Base-by-base conservation (phyloP, 805 yeast genomes). In the Saccharomycopsis synnaedendra region DNA sequence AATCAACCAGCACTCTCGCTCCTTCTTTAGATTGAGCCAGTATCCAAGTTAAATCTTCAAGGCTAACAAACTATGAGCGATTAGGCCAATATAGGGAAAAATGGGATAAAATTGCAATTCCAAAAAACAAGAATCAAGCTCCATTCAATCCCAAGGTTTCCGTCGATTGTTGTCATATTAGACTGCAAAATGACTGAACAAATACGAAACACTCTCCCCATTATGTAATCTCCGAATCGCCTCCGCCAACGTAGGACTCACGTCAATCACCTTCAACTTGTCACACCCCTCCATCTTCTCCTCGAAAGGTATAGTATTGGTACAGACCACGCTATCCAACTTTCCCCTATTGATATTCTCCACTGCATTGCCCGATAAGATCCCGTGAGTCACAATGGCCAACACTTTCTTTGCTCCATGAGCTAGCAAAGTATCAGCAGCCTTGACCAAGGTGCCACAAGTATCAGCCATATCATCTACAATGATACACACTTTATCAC, bases 391-490 rank as follows among this genome's bases (percentile, higher is more conserved):
- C 19, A 84, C 88, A 54, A 85, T 81, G 33, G 93, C 90, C 57
- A 85, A 76, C 38, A 85, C 93, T 48, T 78, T 71, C 57, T 76
- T 69, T 42, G 90, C 93, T 34, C 74, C 74, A 57, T 83, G 79
- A 31, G 76, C 80, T 50, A 84, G 60, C 47, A 85, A 67, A 9
- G 81, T 76, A 54, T 85, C 90, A 28, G 88, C 85, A 37, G 93
- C 93, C 64, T 84, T 85, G 46, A 82, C 85, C 54, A 85, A 67
- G 19, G 94, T 85, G 53, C 93, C 94, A 67, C 94, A 85, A 27
- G 94, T 85, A 62, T 85, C 94, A 42, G 93, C 93, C 88, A 85
- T 85, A 63, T 85, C 94, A 65, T 85, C 94, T 41, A 85, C 85
- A 56, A 85, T 76, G 47, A 85, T 69, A 67, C 93, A 85, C 44